Base-by-base conservation (phyloP, 108 stramenopile species). In the Cyclotella sp. region DNA sequence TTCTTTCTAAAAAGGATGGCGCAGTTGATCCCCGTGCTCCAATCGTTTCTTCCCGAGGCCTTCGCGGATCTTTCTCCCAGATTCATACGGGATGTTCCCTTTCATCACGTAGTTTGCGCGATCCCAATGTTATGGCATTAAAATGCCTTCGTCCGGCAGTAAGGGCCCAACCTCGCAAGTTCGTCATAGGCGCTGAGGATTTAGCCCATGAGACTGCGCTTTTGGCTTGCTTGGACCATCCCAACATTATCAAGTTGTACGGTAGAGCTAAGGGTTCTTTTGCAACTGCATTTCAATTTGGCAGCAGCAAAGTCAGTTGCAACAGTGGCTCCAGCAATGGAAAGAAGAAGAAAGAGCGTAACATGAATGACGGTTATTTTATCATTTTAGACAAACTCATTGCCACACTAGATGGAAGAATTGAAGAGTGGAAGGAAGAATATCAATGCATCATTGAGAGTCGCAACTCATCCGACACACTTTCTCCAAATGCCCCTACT, bases 321-420 rank as follows among this genome's bases (percentile, higher is more conserved):
- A 45, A 41, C 19, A n/a, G 42, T 13, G 45, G 46, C n/a, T 10
- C 24, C 29, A 34, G 22, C 18, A 40, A 61, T 54, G 22, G 47
- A 6, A n/a, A 9, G 47, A 49, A 65, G 41, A 59, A 64, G 43
- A 70, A 70, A 52, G 61, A 62, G 43, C 52, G 53, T 27, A 3
- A 30, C 7, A 68, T 53, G 42, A 70, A 83, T 42, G 80, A 84
- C 27, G 85, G 87, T 49, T 87, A 85, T 61, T 86, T 84, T 68
- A 74, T 90, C 26, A 60, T 90, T n/a, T 60, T 87, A 63, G 89
- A 90, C 54, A 62, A 78, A 40, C 71, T 86, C 12, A 53, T 67
- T 34, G 72, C 62, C 40, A 80, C 82, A 1, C 78, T 90, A 15
- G 51, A 54, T 15, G 78, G 83, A 27, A 67, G 69, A 12, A 85